A percentile compares a stretch with the other conserved stretches of the same genome.
phyloP scores from a whole-genome alignment of 805 yeast genomes.

The Blastobotrys chiropterorum region DNA sequence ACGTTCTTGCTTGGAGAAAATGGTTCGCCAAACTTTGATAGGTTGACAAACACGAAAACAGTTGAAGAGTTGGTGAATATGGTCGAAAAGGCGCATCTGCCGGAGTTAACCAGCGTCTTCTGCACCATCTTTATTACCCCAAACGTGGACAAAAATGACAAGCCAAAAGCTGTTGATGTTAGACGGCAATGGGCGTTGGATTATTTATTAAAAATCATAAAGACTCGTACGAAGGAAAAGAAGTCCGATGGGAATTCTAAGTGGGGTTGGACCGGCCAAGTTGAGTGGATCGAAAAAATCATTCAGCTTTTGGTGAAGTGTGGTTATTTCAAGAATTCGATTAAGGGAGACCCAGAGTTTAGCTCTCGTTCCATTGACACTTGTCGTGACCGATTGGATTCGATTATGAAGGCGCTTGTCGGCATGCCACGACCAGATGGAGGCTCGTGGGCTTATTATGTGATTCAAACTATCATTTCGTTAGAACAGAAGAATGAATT shows the following conservation, averaged over 20 bases:
- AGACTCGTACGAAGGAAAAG: conserved; percentile 34
- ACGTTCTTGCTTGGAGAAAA: conserved; percentile 38
- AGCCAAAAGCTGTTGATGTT: conserved; percentile 23
- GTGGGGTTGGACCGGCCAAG: not conserved
- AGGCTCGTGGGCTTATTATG: conserved; percentile 52
- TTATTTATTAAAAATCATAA: conserved; percentile 43
- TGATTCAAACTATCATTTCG: conserved; percentile 18
- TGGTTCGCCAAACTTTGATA: conserved; percentile 58
- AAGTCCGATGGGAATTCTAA: conserved; percentile 15
- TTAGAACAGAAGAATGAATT: conserved; percentile 19
- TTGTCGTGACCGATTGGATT: conserved; percentile 46
- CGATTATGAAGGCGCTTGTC: conserved; percentile 57
- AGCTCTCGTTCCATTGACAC: conserved; percentile 20
- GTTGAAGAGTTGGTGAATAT: conserved; percentile 39
- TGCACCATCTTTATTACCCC: conserved; percentile 15
- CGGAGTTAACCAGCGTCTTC: conserved; percentile 23
- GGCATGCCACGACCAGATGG: conserved; percentile 38
- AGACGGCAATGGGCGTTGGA: conserved; percentile 57
- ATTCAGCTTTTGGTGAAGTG: conserved; percentile 36
- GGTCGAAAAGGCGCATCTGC: conserved; percentile 8
- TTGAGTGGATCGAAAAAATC: conserved; percentile 32
- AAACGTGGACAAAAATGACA: conserved; percentile 13
- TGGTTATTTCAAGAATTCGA: conserved; percentile 36
- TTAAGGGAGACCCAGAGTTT: conserved; percentile 11
- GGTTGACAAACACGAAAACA: conserved; percentile 66